Evolutionary conservation across 805 yeast species (phyloP), one percentile per base, ranked within the genome.

Genomic region (Komagataella ulmi): DNA sequence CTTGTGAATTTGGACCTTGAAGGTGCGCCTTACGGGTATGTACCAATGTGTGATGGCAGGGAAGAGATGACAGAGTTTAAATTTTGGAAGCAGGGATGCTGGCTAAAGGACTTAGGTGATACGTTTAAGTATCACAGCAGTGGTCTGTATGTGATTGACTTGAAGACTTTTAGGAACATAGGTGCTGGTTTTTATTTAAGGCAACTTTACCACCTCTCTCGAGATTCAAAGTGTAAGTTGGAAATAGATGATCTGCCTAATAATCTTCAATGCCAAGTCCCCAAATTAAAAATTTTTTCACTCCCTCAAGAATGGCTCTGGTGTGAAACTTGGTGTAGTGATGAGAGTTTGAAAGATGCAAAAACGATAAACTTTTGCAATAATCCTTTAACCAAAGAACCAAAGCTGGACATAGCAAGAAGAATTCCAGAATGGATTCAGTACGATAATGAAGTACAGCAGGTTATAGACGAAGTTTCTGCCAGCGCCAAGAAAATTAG

Each of bases 1-100:
- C 70, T 88, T 48, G 76, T 78, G 8, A 79, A 83, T 47, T 55
- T 80, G 24, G 93, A 88, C 60, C 67, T 88, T 52, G 70, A 83
- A 48, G 95, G 88, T 3, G 87, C 91, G 0, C 87, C 95, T 1
- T 90, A 90, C 61, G 96, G 90, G 1, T 88, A 77, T 62, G 79
- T 88, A 0, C 96, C 95, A 45, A 85, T 83, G 97, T 81, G 90
- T 56, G 91, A 86, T 50, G 82, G 88, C 0, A 70, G 91, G 49
- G 65, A 65, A 23, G 95, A 85, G 57, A 84, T 83, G 83, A 91
- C 85, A 61, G 95, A 90, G 0, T 87, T 74, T 64, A 65, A 93
- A 56, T 93, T 91, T 67, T 93, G 98, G 99, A 84, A 88, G 59
- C 77, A 80, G 55, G 98, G 97, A 0, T 91, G 87, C 64, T 91